Base-by-base conservation (phyloP, 2,329 filamentous ascomycete species). In the Talaromyces sp. region DNA sequence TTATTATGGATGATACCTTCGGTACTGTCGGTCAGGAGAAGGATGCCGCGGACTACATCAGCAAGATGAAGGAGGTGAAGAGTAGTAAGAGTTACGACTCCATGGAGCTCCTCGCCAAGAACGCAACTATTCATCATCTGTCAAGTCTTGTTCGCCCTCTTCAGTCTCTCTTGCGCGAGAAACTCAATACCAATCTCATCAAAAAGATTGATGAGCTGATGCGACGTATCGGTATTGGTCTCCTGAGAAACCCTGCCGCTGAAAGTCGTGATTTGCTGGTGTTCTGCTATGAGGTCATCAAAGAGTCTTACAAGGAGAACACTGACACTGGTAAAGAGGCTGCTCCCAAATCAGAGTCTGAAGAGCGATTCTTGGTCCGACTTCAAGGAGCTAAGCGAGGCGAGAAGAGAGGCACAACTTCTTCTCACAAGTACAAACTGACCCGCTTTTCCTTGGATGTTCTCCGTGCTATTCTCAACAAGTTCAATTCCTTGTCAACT, bases 1-100 rank as follows among this genome's bases (percentile, higher is more conserved):
- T 99, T 39, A 87, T 97, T 58, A 94, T 99, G 90, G 94, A 99
- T 66, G 95, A 99, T 68, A 94, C 95, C 11, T 99, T 99, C 67
- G 95, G 95, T 27, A 85, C 86, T 5, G 88, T 89, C 30, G 94
- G 94, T 2, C 89, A 96, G 74, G 93, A 99, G 68, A 99, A 99
- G 73, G 94, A 99, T 65, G 93, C 93, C 0, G 91, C 97, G 64
- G 94, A 92, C 48, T 99, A 99, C 70, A 87, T 88, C 51, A 96
- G 86, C 69, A 89, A 93, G 72, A 97, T 95, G 87, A 96, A 95
- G 73, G 94, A 99, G 75, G 88, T 99, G 51, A 97, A 96, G 78
- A 94, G 90, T 72, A 97, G 90, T 79, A 99, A 97, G 79, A 97
- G 92, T 69, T 96, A 92, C 66, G 95, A 99, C 68, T 96, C 94